Evolutionary conservation across 495 filamentous ascomycete species (phyloP), one percentile per base, ranked within the genome.

Genomic region (Amniculicola lignicola): DNA sequence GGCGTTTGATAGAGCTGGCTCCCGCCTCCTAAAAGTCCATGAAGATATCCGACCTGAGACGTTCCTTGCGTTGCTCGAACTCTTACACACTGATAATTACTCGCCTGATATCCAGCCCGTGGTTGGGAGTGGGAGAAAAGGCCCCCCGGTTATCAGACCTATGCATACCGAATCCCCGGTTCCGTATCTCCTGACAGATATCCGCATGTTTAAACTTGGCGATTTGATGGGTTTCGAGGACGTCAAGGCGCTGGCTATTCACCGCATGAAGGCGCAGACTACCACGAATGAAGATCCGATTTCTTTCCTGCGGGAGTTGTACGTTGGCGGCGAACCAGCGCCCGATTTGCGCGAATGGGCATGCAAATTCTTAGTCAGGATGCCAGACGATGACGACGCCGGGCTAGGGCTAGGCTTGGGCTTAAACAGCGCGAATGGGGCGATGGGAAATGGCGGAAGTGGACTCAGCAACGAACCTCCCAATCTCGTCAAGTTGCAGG

Each of bases 401-500:
- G 37, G 37, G 5, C 10, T 33, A 27, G 44, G 4, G 16, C 29
- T 33, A n/a, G 23, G 25, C 10, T 14, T 28, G 44, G 25, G 19
- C 6, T 22, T 47, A 12, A 16, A 7, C 16, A 39, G 15, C 1
- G 11, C 15, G 25, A 23, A 9, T 2, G 39, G 40, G 14, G 33
- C 45, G 14, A 4, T 16, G 6, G 31, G 10, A 6, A 7, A 33
- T n/a, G 7, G 38, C 4, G 22, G 2, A 5, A 23, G 9, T 3
- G 12, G 3, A 3, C 16, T 18, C 2, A 2, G 2, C 19, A 11
- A 12, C 1, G 59, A 57, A 25, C 29, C 52, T 3, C 39, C 52
- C 2, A 62, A 62, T 44, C 33, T 62, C 2, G 31, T 37, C 4
- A 52, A 57, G 19, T 22, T 12, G 91, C 76, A 14, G 88, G 88